Evolutionary conservation across 2,329 filamentous ascomycete genomes (phyloP).

Genomic region (Ophidiomyces ophidiicola): DNA sequence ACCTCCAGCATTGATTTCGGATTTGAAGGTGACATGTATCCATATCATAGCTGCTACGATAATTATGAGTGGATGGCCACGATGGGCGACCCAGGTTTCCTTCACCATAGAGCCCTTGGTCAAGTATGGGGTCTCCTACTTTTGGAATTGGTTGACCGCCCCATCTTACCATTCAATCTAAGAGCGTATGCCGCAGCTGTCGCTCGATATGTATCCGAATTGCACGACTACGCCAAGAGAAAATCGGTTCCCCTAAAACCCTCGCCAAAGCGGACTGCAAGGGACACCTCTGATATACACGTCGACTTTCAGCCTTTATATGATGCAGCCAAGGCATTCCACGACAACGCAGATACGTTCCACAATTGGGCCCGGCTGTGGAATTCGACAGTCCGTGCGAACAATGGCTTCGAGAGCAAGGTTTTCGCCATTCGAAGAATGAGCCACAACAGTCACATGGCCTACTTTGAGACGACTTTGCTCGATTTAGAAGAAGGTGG

Average conservation of each 20-base stretch:
- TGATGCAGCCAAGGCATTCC: slow-evolving; percentile 51
- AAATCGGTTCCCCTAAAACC: slow-evolving; percentile 34
- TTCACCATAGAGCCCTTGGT: slow-evolving; percentile 65
- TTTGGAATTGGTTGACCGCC: slow-evolving; percentile 69
- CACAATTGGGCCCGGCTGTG: slow-evolving; percentile 65
- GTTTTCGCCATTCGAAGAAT: slow-evolving; percentile 55
- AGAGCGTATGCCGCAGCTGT: slow-evolving; percentile 57
- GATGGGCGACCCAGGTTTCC: slow-evolving; percentile 69
- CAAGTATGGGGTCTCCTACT: slow-evolving; percentile 73
- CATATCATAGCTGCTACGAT: slow-evolving; percentile 77
- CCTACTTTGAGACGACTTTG: slow-evolving; percentile 67
- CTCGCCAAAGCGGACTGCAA: slow-evolving; percentile 11
- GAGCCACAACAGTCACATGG: slow-evolving; percentile 67
- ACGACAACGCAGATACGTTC: slow-evolving; percentile 51
- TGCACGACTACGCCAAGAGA: slow-evolving; percentile 53
- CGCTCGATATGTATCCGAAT: slow-evolving; percentile 50
- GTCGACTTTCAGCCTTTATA: slow-evolving; percentile 49
- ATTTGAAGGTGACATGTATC: slow-evolving; percentile 56
- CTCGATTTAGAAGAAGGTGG: slow-evolving; percentile 60
- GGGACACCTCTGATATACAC: slow-evolving; percentile 15
- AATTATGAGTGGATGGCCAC: slow-evolving; percentile 74
- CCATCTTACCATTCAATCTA: slow-evolving; percentile 73
- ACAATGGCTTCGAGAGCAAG: slow-evolving; percentile 64
- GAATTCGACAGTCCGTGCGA: slow-evolving; percentile 58
- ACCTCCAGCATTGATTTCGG: slow-evolving; percentile 76